Evolutionary conservation across 805 yeast genomes (phyloP).

Genomic region (Wickerhamomyces bovis): DNA sequence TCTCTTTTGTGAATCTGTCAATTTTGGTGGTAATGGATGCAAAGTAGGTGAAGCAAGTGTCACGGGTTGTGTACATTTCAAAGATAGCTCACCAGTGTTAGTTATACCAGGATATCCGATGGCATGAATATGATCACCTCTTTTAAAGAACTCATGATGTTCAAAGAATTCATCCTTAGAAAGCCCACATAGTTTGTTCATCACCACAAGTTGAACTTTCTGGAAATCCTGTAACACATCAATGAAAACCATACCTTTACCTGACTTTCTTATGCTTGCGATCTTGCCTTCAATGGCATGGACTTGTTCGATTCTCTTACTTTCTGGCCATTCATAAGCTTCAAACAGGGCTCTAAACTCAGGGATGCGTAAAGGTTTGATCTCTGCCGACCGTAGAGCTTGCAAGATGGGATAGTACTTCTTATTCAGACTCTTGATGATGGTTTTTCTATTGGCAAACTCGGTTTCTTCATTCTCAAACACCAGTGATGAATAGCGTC

Average conservation of each 20-base stretch:
- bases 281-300: slow-evolving; percentile 49
- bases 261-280: slow-evolving; percentile 50
- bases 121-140: slow-evolving; percentile 68
- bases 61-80: slow-evolving; percentile 49
- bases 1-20: slow-evolving; percentile 49
- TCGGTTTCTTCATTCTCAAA: slow-evolving; percentile 19
- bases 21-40: slow-evolving; percentile 60
- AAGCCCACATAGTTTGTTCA: slow-evolving; percentile 40
- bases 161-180: slow-evolving; percentile 36
- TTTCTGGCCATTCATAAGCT: slow-evolving; percentile 16
- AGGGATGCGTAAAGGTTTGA: slow-evolving; percentile 30
- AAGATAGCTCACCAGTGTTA: slow-evolving; percentile 70
- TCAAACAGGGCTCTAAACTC: slow-evolving; percentile 31
- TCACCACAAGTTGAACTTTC: slow-evolving; percentile 58
- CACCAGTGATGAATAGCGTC: slow-evolving; percentile 8
- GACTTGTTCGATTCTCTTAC: slow-evolving; percentile 18
- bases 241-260: slow-evolving; percentile 62
- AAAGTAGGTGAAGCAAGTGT: slow-evolving; percentile 61
- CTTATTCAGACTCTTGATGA: slow-evolving; percentile 9
- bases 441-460: slow-evolving; percentile 20
- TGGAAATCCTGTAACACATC: slow-evolving; percentile 59
- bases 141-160: slow-evolving; percentile 37
- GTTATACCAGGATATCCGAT: slow-evolving; percentile 72
- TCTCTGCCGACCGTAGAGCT: slow-evolving; percentile 7
- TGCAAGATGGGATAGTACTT: slow-evolving; percentile 23